Evolutionary conservation across 2,329 filamentous ascomycete species (phyloP).

Genomic region (Madurella mycetomatis): DNA sequence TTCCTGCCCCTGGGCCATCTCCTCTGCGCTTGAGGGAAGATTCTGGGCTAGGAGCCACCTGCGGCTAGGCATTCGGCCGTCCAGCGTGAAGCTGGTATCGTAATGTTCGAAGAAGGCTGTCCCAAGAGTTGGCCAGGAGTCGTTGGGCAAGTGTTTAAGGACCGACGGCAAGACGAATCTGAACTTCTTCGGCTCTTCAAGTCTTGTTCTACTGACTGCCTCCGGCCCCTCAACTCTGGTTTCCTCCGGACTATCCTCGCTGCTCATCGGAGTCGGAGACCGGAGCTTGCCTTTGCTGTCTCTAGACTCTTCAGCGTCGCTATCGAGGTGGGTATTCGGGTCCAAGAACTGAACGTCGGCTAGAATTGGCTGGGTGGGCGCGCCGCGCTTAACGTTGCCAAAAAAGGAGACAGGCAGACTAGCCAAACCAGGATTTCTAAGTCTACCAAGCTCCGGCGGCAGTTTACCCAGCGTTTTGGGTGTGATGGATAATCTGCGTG

Average conservation of each 20-base stretch:
- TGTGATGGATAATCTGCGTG: conserved; percentile 9
- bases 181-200: conserved; percentile 9
- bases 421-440: conserved; percentile 25
- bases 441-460: conserved; percentile 20
- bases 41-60: conserved; percentile 34
- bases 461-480: conserved; percentile 21
- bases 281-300: conserved; percentile 1
- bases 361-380: not conserved
- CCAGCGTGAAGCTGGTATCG: conserved; percentile 38
- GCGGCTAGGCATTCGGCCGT: conserved; percentile 41
- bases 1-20: conserved; percentile 30
- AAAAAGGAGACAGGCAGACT: conserved; percentile 28
- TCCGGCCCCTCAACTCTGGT: not conserved
- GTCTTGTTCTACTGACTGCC: not conserved
- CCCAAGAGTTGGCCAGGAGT: conserved; percentile 31
- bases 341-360: conserved; percentile 36
- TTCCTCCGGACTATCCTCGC: not conserved
- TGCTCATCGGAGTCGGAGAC: not conserved
- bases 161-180: conserved; percentile 13
- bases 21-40: conserved; percentile 30
- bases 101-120: conserved; percentile 34
- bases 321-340: conserved; percentile 39
- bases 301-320: conserved; percentile 24
- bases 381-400: conserved; percentile 1
- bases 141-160: conserved; percentile 8